Evolutionary conservation across 139 green algal genomes (phyloP).

Genomic region (Chlamydomonas sp.): DNA sequence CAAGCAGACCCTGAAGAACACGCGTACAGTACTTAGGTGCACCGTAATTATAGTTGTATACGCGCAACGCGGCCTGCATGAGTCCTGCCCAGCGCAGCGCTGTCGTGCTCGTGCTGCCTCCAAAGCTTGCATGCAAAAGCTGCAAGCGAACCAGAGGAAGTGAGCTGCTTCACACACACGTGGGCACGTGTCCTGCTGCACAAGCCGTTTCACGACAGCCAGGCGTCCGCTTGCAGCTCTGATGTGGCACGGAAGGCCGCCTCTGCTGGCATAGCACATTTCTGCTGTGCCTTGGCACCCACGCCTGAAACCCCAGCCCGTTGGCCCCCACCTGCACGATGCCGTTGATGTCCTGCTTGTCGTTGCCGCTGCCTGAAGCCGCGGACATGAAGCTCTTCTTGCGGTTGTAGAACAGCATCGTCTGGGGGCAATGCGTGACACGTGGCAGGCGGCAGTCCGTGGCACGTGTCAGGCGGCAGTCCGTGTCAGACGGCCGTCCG

Average conservation of each 20-base stretch:
- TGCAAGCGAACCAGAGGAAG: no score
- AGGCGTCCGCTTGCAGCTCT: not conserved
- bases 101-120: no score
- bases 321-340: conserved; percentile 50
- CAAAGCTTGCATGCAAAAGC: no score
- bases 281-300: not conserved
- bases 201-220: not conserved
- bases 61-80: no score
- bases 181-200: no score
- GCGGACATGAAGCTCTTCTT: conserved; percentile 48
- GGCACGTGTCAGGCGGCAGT: not conserved
- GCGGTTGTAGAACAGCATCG: conserved; percentile 52
- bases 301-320: not conserved
- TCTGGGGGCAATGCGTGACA: conserved; percentile 8
- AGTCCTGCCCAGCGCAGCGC: no score
- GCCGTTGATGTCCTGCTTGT: conserved; percentile 55
- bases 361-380: conserved; percentile 42
- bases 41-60: not conserved
- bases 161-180: no score
- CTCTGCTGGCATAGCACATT: not conserved
- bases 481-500: not conserved
- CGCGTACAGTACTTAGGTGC: not conserved
- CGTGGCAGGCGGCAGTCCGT: not conserved
- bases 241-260: not conserved
- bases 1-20: not conserved